Conservation (phyloP, 163 green algal genomes). For the Coccomyxa subellipsoidea region DNA sequence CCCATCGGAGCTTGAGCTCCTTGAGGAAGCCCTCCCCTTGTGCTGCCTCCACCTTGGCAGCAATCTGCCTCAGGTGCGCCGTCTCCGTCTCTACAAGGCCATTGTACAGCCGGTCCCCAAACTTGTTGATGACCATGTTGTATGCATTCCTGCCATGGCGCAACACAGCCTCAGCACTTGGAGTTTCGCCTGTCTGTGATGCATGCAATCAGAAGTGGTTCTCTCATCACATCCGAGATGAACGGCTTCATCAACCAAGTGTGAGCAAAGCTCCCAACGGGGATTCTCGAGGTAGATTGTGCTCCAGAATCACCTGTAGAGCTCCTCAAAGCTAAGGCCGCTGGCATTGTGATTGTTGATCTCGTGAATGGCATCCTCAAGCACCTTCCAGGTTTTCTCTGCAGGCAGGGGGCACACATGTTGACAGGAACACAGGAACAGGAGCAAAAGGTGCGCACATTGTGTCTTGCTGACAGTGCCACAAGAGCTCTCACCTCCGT, state of each 20-base stretch:
- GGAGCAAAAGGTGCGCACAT: too few species aligned
- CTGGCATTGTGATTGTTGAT: conserved; percentile 97
- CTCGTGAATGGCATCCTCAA: conserved; percentile 92
- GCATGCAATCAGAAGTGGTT: too few species aligned
- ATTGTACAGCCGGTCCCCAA: conserved; percentile 89
- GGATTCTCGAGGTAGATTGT: too few species aligned
- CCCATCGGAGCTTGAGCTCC: conserved; percentile 84
- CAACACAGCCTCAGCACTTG: background rate
- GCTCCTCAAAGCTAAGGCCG: conserved; percentile 96
- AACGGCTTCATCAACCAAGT: too few species aligned
- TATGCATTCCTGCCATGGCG: conserved; percentile 90
- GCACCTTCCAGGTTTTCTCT: conserved; percentile 91
- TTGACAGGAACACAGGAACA: too few species aligned
- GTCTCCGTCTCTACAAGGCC: conserved; percentile 79
- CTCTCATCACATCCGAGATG: too few species aligned
- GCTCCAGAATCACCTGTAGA: conserved; percentile 88
- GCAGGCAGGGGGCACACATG: conserved; percentile 10
- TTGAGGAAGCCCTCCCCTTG: conserved; percentile 79
- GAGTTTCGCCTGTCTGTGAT: too few species aligned
- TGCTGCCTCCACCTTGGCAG: conserved; percentile 65
- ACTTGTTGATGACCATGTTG: conserved; percentile 99
- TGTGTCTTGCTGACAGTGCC: background rate
- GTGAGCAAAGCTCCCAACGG: too few species aligned
- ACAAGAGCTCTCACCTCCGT: conserved; percentile 58
- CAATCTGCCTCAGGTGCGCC: conserved; percentile 73